A percentile compares a stretch with the other conserved stretches of the same genome.
These are phyloP conservation scores for Xanthoconium stramineum DNA, from an alignment of 768 basidiomycete species.

Conservation along the genomic window DNA sequence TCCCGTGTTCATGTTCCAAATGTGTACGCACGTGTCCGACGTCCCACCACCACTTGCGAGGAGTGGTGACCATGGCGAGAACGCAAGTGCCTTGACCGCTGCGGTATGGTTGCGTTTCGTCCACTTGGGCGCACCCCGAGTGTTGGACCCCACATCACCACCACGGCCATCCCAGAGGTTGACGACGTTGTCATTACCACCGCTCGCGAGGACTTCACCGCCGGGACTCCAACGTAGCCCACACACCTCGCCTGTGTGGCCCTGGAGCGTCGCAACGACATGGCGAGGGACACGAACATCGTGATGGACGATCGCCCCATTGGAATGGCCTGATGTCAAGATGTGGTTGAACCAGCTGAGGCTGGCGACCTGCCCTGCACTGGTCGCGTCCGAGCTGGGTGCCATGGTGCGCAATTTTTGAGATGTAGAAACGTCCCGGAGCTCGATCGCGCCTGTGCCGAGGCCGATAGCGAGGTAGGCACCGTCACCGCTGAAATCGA, in stretches of 20 bases:
- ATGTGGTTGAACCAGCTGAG: slow-evolving; percentile 88
- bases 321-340: slow-evolving; percentile 83
- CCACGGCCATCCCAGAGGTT: slow-evolving; percentile 94
- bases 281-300: slow-evolving; percentile 88
- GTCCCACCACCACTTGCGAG: slow-evolving; percentile 95
- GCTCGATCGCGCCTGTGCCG: slow-evolving; percentile 81
- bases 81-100: slow-evolving; percentile 86
- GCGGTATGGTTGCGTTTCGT: slow-evolving; percentile 90
- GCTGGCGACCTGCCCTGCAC: slow-evolving; percentile 67
- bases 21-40: slow-evolving; percentile 84
- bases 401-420: slow-evolving; percentile 90
- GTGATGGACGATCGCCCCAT: slow-evolving; percentile 95
- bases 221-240: slow-evolving; percentile 87
- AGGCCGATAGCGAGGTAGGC: slow-evolving; percentile 79
- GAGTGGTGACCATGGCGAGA: slow-evolving; percentile 94
- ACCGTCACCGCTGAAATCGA: slow-evolving; percentile 79
- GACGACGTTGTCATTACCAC: slow-evolving; percentile 97
- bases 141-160: slow-evolving; percentile 44
- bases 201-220: slow-evolving; percentile 88
- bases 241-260: slow-evolving; percentile 92
- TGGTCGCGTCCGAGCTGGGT: slow-evolving; percentile 22
- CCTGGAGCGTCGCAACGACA: slow-evolving; percentile 85
- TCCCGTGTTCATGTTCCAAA: slow-evolving; percentile 92
- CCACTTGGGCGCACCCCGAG: slow-evolving; percentile 74
- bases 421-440: slow-evolving; percentile 87